A percentile compares a stretch with the other conserved stretches of the same genome.
Evolutionary conservation across 2,329 filamentous ascomycete genomes (phyloP).

Genomic region (Neofusicoccum ribis): DNA sequence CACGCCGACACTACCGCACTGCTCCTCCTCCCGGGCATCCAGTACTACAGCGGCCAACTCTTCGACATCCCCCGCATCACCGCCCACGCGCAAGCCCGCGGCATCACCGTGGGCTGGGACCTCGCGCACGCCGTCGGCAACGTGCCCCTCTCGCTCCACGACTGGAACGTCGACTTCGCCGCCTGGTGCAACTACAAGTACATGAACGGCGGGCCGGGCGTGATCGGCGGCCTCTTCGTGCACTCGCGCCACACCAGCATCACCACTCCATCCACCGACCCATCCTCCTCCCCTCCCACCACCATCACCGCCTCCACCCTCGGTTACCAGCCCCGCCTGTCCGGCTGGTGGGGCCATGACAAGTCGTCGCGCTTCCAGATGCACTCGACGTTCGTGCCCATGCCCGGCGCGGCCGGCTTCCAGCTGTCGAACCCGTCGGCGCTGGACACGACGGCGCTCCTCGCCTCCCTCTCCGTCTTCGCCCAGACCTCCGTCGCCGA

Average conservation of each 20-base stretch:
- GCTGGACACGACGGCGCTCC: slow-evolving; percentile 73
- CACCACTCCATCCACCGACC: neutral
- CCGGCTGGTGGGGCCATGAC: slow-evolving; percentile 86
- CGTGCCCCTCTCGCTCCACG: slow-evolving; percentile 74
- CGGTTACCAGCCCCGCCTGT: slow-evolving; percentile 64
- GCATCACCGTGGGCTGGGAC: slow-evolving; percentile 81
- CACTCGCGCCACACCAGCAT: slow-evolving; percentile 71
- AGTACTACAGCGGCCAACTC: slow-evolving; percentile 89
- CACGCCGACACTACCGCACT: slow-evolving; percentile 73
- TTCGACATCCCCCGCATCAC: slow-evolving; percentile 84
- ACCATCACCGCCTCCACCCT: slow-evolving; percentile 24
- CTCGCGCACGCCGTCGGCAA: slow-evolving; percentile 86
- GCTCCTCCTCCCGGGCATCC: slow-evolving; percentile 79
- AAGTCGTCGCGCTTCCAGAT: slow-evolving; percentile 77
- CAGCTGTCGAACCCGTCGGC: slow-evolving; percentile 84
- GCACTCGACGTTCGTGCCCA: slow-evolving; percentile 77
- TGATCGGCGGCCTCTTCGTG: slow-evolving; percentile 78
- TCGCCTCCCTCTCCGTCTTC: slow-evolving; percentile 73
- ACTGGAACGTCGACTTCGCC: slow-evolving; percentile 90
- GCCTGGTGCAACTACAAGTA: slow-evolving; percentile 97
- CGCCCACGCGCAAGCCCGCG: slow-evolving; percentile 68
- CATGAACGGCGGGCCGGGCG: slow-evolving; percentile 80
- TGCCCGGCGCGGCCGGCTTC: slow-evolving; percentile 75
- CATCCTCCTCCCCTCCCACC: slow-evolving; percentile 28
- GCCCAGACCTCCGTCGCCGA: slow-evolving; percentile 67